A percentile compares a stretch with the other conserved stretches of the same genome.
Conservation (phyloP, 2,329 filamentous ascomycete species). For the Fusarium graminum region DNA sequence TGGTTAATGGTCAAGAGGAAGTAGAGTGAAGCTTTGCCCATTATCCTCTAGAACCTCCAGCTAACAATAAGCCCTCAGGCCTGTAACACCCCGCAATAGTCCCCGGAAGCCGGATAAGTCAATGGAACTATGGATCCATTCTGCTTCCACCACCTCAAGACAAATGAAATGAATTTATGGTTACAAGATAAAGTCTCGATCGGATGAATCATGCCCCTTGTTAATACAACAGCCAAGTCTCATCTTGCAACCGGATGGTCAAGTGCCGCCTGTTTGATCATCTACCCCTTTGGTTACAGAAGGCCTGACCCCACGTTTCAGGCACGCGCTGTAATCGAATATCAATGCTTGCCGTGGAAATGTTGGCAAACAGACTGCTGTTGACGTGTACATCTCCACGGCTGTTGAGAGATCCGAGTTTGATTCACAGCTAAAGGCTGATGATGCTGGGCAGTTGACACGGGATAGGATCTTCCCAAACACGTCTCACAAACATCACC, state of each 20-base stretch:
- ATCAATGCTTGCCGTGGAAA: conserved; percentile 1
- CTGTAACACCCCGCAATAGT: conserved; percentile 10
- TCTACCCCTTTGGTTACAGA: conserved; percentile 30
- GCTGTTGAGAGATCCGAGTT: background rate
- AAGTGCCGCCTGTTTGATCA: conserved; percentile 39
- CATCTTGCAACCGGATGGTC: conserved; percentile 38
- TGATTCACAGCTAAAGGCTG: background rate
- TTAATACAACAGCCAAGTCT: conserved; percentile 33
- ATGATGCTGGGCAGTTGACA: background rate
- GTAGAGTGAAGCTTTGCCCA: conserved; percentile 11
- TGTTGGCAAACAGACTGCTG: background rate
- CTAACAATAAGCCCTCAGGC: background rate
- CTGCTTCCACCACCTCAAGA: background rate
- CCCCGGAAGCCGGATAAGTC: background rate
- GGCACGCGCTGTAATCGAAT: conserved; percentile 7
- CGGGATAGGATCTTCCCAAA: conserved; percentile 12
- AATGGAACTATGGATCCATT: background rate
- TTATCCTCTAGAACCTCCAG: background rate
- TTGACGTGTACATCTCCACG: background rate
- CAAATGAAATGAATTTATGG: background rate
- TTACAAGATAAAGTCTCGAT: background rate
- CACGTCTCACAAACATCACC: conserved; percentile 30
- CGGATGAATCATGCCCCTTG: conserved; percentile 7
- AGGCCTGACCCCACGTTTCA: conserved; percentile 30
- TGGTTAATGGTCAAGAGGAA: background rate